These are phyloP conservation scores for Millerozyma miso DNA, from an alignment of 805 yeast genomes.

Conservation along the genomic window DNA sequence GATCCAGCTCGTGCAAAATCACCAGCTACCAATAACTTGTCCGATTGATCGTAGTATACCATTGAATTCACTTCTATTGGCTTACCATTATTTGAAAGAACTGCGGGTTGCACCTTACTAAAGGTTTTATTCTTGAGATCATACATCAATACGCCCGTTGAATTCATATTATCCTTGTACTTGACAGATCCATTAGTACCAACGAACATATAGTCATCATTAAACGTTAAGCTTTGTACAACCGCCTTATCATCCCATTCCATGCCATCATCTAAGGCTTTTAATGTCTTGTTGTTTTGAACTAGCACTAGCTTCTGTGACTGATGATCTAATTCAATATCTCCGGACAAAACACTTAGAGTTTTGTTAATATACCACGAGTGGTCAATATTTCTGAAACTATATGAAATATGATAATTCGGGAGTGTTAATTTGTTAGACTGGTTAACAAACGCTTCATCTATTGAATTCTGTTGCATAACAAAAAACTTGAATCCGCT, in stretches of 20 bases:
- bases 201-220: constrained; percentile 33
- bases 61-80: constrained; percentile 35
- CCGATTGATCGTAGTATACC: constrained; percentile 27
- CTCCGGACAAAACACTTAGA: constrained; percentile 57
- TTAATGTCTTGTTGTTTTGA: constrained; percentile 12
- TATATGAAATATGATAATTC: constrained; percentile 17
- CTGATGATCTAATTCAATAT: constrained; percentile 32
- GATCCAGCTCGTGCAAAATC: constrained; percentile 57
- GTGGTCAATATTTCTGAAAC: constrained; percentile 15
- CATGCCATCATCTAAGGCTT: constrained; percentile 18
- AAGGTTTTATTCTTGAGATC: constrained; percentile 41
- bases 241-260: constrained; percentile 22
- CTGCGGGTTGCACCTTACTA: constrained; percentile 46
- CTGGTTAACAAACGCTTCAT: constrained; percentile 21
- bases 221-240: constrained; percentile 30
- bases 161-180: constrained; percentile 13
- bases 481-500: constrained; percentile 5
- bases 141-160: constrained; percentile 51
- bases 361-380: constrained; percentile 48
- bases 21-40: constrained; percentile 68
- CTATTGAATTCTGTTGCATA: constrained; percentile 25
- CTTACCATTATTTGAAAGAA: constrained; percentile 35
- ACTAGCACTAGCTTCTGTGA: constrained; percentile 29
- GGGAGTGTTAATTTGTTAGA: constrained; percentile 18
- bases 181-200: constrained; percentile 41